Evolutionary conservation across 345 rosid species (phyloP), one percentile per base, ranked within the genome.

Genomic region (Boechera stricta): DNA sequence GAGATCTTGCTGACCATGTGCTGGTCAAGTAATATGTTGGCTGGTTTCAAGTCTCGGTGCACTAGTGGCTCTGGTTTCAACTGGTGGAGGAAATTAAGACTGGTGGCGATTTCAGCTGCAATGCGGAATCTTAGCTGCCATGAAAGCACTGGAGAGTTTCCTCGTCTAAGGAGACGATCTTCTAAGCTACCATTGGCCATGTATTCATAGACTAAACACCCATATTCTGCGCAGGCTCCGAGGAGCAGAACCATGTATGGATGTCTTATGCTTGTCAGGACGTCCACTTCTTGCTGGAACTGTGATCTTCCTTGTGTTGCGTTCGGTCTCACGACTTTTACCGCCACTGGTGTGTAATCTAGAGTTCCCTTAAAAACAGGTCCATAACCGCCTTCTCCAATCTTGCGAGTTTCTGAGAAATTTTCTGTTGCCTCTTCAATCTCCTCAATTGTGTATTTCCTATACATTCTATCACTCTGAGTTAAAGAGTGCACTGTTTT

Each of bases 221-320:
- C 69, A 45, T 85, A 87, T 65, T 94, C 84, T 10, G 92, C 81
- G 77, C 94, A 90, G 33, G 98, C 94, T 55, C 96, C 89, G 10
- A 84, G 81, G 15, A 84, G 77, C 21, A 84, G 83, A 60, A 86
- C 89, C 87, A 86, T 75, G 66, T 84, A 82, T 11, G 87, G 89
- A 78, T 86, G 89, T 44, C 87, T 55, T 59, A 84, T 86, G 78
- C 74, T 72, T 26, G 82, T 77, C 39, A 85, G 75, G 0, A 85
- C 88, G 57, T 85, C 81, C 13, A 83, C 81, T 77, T 85, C 88
- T 77, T 79, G 82, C 12, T 82, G 81, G 53, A 85, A 85, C 15
- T 85, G 85, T 10, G 87, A 77, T 73, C 77, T 67, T 35, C 87
- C 88, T 67, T 81, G 85, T 45, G 67, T 53, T 58, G 88, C 86